Conservation (phyloP, 768 basidiomycete genomes). For the Pulveroboletus sp. region DNA sequence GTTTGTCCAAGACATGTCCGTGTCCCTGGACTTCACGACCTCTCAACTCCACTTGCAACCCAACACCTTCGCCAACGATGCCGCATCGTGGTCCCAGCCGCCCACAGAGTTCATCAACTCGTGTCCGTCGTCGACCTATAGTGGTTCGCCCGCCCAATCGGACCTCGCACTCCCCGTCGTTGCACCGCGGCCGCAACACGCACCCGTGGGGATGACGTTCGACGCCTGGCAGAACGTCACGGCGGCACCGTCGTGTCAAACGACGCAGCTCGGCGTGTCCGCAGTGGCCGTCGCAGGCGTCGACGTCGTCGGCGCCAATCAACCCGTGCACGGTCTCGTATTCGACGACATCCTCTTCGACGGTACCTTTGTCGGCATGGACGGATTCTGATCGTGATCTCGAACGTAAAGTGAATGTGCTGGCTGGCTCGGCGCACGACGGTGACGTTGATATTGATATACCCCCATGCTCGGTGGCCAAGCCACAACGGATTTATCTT, state of each 20-base stretch:
- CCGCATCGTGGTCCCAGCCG: slow-evolving; percentile 8
- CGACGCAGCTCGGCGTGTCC: slow-evolving; percentile 2
- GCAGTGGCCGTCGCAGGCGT: slow-evolving; percentile 6
- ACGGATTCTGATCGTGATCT: slow-evolving; percentile 6
- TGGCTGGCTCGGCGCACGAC: not conserved
- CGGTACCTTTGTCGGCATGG: slow-evolving; percentile 6
- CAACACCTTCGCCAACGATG: slow-evolving; percentile 3
- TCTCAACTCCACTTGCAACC: slow-evolving; percentile 10
- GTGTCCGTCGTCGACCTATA: slow-evolving; percentile 40
- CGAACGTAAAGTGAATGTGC: not conserved
- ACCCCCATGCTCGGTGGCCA: too few relatives aligned
- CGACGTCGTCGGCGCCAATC: slow-evolving; percentile 2
- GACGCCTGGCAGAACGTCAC: slow-evolving; percentile 20
- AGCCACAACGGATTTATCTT: too few relatives aligned
- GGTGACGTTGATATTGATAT: too few relatives aligned
- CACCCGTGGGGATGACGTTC: not conserved
- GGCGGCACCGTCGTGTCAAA: not conserved
- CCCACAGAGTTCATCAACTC: slow-evolving; percentile 24
- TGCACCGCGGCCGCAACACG: slow-evolving; percentile 28
- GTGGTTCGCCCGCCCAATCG: slow-evolving; percentile 38
- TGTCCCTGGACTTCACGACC: slow-evolving; percentile 6
- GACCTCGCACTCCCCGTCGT: slow-evolving; percentile 26
- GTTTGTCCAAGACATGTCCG: slow-evolving; percentile 14
- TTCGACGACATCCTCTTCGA: slow-evolving; percentile 23
- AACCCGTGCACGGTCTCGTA: not conserved